Conservation (phyloP, 1,139 yeast species). For the Zygosaccharomyces pseudobailii region DNA sequence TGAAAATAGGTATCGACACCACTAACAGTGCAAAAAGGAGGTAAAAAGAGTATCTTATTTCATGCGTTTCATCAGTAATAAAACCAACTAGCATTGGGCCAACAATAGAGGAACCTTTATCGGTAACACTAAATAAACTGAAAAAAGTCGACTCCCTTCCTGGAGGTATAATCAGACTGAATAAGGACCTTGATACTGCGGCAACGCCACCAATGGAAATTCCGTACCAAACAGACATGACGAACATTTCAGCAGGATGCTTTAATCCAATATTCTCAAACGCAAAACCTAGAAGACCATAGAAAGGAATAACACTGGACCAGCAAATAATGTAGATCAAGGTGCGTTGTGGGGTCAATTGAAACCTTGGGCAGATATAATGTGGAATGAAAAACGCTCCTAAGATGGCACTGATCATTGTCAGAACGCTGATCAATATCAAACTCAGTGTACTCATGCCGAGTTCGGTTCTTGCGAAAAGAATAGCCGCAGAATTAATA, state of each 20-base stretch:
- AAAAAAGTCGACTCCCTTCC: slow-evolving; percentile 69
- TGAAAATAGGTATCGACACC: slow-evolving; percentile 48
- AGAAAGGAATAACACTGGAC: slow-evolving; percentile 59
- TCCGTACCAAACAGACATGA: slow-evolving; percentile 67
- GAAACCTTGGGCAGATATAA: slow-evolving; percentile 40
- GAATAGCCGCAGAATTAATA: slow-evolving; percentile 65
- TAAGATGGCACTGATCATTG: slow-evolving; percentile 56
- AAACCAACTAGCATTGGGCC: slow-evolving; percentile 66
- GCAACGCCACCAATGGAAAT: slow-evolving; percentile 62
- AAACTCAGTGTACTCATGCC: slow-evolving; percentile 59
- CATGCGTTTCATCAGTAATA: slow-evolving; percentile 62
- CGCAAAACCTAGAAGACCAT: slow-evolving; percentile 60
- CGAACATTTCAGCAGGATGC: slow-evolving; percentile 58
- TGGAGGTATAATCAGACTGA: slow-evolving; percentile 57
- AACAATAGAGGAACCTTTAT: slow-evolving; percentile 64
- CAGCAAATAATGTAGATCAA: slow-evolving; percentile 51
- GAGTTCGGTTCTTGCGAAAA: slow-evolving; percentile 62
- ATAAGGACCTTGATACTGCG: slow-evolving; percentile 59
- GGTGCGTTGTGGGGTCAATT: slow-evolving; percentile 42
- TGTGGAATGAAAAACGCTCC: slow-evolving; percentile 57
- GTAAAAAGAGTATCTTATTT: slow-evolving; percentile 63
- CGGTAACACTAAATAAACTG: slow-evolving; percentile 66
- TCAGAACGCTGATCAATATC: slow-evolving; percentile 55
- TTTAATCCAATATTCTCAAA: slow-evolving; percentile 48
- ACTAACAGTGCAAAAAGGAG: slow-evolving; percentile 48